A percentile compares a stretch with the other conserved stretches of the same genome.
Evolutionary conservation across 768 basidiomycete genomes (phyloP).

Genomic region (Calocybe gangraenosa): DNA sequence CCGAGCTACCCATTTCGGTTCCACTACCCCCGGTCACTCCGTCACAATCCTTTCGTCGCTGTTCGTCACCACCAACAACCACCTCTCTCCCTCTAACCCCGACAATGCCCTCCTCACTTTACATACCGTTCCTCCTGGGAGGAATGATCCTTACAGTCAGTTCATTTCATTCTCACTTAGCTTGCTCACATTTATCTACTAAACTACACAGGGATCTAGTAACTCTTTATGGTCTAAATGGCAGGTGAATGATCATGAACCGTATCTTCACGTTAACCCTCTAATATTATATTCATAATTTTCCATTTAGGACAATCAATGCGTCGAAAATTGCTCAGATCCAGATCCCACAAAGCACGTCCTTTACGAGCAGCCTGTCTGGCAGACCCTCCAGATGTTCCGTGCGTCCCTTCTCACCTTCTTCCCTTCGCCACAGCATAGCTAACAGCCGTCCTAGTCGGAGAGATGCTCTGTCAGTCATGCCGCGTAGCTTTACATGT

Average conservation of each 20-base stretch:
- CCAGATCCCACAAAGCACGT: conserved; percentile 57
- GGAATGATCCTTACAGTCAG: conserved; percentile 90
- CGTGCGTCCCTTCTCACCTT: conserved; percentile 43
- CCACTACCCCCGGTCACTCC: conserved; percentile 15
- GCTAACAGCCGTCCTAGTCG: conserved; percentile 52
- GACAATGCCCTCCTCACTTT: conserved; percentile 64
- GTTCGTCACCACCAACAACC: no score
- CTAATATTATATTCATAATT: conserved; percentile 6
- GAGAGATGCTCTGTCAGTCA: conserved; percentile 88
- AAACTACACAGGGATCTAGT: conserved; percentile 56
- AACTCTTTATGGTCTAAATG: conserved; percentile 83
- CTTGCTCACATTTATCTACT: conserved; percentile 2
- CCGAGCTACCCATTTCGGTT: conserved; percentile 8
- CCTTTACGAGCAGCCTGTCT: conserved; percentile 91
- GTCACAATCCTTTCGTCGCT: conserved; percentile 1
- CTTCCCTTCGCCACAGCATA: conserved; percentile 16
- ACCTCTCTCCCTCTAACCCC: conserved; percentile 14
- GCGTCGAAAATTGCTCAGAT: conserved; percentile 86
- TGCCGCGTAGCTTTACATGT: conserved; percentile 22
- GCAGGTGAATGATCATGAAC: conserved; percentile 49
- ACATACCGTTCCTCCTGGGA: conserved; percentile 74
- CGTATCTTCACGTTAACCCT: conserved; percentile 1
- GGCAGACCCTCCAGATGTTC: conserved; percentile 91
- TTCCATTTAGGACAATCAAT: conserved; percentile 84
- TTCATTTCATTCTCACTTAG: background rate